Percentiles rank a stretch among this genome's conserved stretches.
Evolutionary conservation across 805 yeast species (phyloP).

Genomic region (Candida argentea): DNA sequence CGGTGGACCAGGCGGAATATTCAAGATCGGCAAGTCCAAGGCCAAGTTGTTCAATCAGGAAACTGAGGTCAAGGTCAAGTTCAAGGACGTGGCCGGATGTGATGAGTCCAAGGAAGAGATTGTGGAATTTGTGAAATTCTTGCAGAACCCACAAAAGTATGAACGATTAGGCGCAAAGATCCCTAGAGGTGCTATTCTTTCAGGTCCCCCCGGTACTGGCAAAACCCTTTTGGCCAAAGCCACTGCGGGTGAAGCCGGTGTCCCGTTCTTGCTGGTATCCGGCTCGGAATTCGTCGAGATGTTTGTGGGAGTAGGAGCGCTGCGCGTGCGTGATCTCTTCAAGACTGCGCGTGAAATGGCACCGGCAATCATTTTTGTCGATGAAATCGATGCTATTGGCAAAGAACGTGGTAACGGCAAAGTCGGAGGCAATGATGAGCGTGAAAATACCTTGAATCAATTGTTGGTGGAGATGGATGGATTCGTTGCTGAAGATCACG

Average conservation of each 20-base stretch:
- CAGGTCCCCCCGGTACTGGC: conserved; percentile 98
- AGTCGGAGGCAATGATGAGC: conserved; percentile 82
- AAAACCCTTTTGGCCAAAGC: conserved; percentile 88
- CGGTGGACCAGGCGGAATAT: conserved; percentile 47
- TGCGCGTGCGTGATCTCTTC: conserved; percentile 87
- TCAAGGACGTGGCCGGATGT: conserved; percentile 90
- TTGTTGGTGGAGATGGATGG: conserved; percentile 95
- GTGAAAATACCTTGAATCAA: conserved; percentile 89
- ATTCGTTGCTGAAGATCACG: conserved; percentile 77
- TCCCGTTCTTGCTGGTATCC: conserved; percentile 82
- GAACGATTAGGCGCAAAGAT: conserved; percentile 87
- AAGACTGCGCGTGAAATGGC: conserved; percentile 84
- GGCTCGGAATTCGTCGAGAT: conserved; percentile 96
- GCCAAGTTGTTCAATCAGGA: conserved; percentile 79
- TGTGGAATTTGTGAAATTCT: conserved; percentile 87
- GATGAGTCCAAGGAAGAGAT: conserved; percentile 92
- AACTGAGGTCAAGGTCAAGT: conserved; percentile 69
- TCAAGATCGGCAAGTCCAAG: conserved; percentile 68
- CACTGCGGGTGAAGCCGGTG: conserved; percentile 95
- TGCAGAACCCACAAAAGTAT: conserved; percentile 76
- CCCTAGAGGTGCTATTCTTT: conserved; percentile 88
- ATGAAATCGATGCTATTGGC: conserved; percentile 95
- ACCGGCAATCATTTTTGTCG: conserved; percentile 84
- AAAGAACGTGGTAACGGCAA: conserved; percentile 66
- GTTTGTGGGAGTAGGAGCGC: conserved; percentile 96